Percentiles rank a stretch among this genome's conserved stretches.
Evolutionary conservation across 2,329 filamentous ascomycete species (phyloP).

Genomic region (Sclerotinia nivalis): DNA sequence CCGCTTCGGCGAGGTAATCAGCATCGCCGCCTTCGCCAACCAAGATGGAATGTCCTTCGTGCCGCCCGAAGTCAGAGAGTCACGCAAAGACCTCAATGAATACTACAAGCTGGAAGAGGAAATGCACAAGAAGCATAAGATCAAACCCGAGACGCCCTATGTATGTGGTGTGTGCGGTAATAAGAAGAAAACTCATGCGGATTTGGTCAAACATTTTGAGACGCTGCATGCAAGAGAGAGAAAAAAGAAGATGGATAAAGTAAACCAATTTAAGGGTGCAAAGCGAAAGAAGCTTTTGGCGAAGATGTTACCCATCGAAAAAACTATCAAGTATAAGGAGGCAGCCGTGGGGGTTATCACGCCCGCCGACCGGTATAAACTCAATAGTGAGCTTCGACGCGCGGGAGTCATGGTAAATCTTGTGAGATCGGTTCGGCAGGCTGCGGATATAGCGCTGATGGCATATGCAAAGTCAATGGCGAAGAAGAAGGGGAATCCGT

Average conservation of each 20-base stretch:
- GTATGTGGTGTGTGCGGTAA: slow-evolving; percentile 5
- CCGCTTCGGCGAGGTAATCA: neutral
- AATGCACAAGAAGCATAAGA: neutral
- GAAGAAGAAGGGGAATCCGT: neutral
- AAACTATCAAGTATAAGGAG: neutral
- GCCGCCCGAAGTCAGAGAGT: neutral
- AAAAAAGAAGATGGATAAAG: neutral
- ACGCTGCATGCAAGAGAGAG: neutral
- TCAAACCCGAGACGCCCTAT: neutral
- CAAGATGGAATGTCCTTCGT: neutral
- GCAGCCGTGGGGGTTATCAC: neutral
- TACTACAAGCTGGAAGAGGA: neutral
- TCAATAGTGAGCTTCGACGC: neutral
- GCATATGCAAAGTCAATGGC: neutral
- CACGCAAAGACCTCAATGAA: neutral
- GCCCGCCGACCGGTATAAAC: slow-evolving; percentile 3
- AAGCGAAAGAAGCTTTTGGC: neutral
- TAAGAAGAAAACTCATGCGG: neutral
- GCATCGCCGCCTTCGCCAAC: slow-evolving; percentile 6
- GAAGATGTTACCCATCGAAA: neutral
- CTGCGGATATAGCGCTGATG: neutral
- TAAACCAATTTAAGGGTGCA: neutral
- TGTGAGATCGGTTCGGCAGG: neutral
- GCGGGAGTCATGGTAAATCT: neutral
- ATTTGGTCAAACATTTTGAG: neutral